These are phyloP conservation scores for Ambrosiella xylebori DNA, from an alignment of 2,329 filamentous ascomycete genomes.

Conservation along the genomic window DNA sequence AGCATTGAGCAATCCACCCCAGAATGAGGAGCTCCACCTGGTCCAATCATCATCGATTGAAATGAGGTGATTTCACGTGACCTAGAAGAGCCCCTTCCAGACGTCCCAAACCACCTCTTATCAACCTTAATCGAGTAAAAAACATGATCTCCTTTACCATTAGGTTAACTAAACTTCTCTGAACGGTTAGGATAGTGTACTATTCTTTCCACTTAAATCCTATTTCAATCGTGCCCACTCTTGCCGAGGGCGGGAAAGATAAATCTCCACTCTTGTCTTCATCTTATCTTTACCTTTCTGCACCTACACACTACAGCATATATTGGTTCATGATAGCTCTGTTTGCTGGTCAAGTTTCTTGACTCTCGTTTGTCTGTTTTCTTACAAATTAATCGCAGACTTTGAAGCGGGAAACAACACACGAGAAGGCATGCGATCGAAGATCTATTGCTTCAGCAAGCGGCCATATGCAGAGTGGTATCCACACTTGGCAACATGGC, in stretches of 20 bases:
- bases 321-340: neutral
- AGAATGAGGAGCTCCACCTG: conserved; percentile 9
- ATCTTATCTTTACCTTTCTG: neutral
- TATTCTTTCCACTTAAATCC: conserved; percentile 12
- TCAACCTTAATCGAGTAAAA: neutral
- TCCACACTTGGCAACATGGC: conserved; percentile 51
- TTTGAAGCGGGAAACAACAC: no score
- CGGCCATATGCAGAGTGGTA: conserved; percentile 52
- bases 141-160: neutral
- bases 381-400: neutral
- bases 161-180: neutral
- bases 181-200: conserved; percentile 5
- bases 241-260: neutral
- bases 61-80: conserved; percentile 14
- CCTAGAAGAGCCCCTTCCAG: conserved; percentile 4
- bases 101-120: neutral
- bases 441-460: conserved; percentile 24
- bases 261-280: conserved; percentile 5
- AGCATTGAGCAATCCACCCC: neutral
- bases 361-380: neutral
- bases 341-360: neutral
- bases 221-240: neutral
- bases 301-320: neutral
- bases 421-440: neutral
- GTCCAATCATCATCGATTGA: conserved; percentile 8